Base-by-base conservation (phyloP, 805 yeast genomes). In the Barnettozyma pratensis region DNA sequence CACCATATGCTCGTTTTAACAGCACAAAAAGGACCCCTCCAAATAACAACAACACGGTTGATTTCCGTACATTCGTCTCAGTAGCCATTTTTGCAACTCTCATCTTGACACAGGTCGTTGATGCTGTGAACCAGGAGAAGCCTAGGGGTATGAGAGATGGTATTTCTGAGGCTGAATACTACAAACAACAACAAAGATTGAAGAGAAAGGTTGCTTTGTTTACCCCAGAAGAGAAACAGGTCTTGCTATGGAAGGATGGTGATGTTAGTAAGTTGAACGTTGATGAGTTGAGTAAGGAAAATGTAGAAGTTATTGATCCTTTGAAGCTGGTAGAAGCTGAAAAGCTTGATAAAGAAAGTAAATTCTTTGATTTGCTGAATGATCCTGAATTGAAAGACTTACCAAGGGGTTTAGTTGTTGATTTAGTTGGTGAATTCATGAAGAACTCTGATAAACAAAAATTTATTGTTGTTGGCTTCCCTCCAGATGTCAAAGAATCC, bases 401-500 rank as follows among this genome's bases (percentile, higher is more conserved):
- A 10, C 76, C 76, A 19, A 46, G 51, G 8, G 75, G 75, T 3
- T 47, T 72, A 43, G 44, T 65, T 4, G 64, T 64, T 1, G 65
- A 63, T 39, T 51, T 72, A 39, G 49, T 71, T 10, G 65, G 65
- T 3, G 55, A 61, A 41, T 59, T 62, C 46, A 50, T 72, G 39
- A 57, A 56, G 37, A 56, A 56, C 3, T 52, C 58, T 4, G 54
- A 57, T 34, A 35, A 51, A n/a, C 48, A 48, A 3, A 68, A 70
- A 37, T 77, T 81, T 36, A 54, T 82, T 0, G 62, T 85, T 43
- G 59, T 76, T 29, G 78, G 82, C 57, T 85, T 77, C 59, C 91
- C 92, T 4, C 73, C 71, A 43, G 70, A 72, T 27, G 74, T 86
- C 37, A 77, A 77, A 43, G 91, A 85, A 51, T 85, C 88, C 4